phyloP scores from a whole-genome alignment of 257 asterid species.

The Plantago elongata region DNA sequence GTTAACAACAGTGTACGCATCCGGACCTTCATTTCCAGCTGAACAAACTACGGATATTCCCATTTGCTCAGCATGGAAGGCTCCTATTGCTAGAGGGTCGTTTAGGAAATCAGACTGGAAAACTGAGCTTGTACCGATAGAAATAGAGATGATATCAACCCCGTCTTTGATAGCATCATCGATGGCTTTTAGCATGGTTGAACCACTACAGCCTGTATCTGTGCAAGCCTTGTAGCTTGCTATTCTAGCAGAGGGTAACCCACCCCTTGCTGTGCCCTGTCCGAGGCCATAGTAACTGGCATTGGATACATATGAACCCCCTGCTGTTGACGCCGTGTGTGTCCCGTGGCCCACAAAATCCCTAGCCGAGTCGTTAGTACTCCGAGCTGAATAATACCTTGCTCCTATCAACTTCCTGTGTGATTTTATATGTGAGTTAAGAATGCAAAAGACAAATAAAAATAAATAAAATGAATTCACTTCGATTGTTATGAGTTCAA shows the following conservation, averaged over 20 bases:
- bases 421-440: not conserved
- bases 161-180: constrained; percentile 76
- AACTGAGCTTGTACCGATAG: constrained; percentile 45
- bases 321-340: constrained; percentile 67
- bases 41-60: constrained; percentile 64
- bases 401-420: constrained; percentile 68
- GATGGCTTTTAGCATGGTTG: constrained; percentile 50
- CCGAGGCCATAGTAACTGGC: constrained; percentile 70
- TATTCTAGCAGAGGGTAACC: constrained; percentile 55
- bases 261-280: constrained; percentile 59
- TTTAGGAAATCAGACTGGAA: constrained; percentile 41
- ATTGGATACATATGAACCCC: constrained; percentile 36
- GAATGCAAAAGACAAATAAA: not conserved
- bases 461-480: not conserved
- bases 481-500: not conserved
- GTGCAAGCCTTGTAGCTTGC: constrained; percentile 68
- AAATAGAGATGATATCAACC: constrained; percentile 65
- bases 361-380: constrained; percentile 44
- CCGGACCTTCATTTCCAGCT: constrained; percentile 71
- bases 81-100: constrained; percentile 75
- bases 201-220: constrained; percentile 43
- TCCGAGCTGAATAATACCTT: constrained; percentile 40
- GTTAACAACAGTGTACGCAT: constrained; percentile 47
- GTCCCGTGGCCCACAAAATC: constrained; percentile 66
- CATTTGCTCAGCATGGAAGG: constrained; percentile 60